Conservation (phyloP, 73 alveolate genomes). For the Urostyla sp. region DNA sequence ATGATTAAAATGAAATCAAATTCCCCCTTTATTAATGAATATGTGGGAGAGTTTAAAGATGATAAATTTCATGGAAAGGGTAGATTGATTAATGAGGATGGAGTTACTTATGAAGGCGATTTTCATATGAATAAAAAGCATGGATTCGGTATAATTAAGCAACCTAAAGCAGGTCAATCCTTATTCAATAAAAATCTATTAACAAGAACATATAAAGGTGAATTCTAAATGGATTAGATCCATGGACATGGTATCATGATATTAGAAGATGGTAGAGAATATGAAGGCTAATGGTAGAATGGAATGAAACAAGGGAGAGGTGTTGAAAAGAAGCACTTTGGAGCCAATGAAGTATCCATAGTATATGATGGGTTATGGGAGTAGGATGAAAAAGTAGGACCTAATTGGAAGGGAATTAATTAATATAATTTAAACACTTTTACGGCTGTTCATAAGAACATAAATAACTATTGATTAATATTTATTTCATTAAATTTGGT, state of each 20-base stretch:
- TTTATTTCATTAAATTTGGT: too few species aligned
- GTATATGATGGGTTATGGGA: conserved; percentile 22
- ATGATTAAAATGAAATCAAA: not conserved
- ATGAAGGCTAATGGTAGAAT: conserved; percentile 25
- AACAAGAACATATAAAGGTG: conserved; percentile 5
- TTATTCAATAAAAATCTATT: conserved; percentile 1
- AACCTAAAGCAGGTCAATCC: not conserved
- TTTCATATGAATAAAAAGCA: not conserved
- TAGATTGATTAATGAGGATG: not conserved
- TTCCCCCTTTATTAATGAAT: conserved; percentile 19
- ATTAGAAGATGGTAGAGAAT: conserved; percentile 14
- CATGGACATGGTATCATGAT: conserved; percentile 48
- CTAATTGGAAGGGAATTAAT: not conserved
- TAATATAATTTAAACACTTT: not conserved
- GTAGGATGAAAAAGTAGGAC: conserved; percentile 12
- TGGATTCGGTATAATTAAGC: conserved; percentile 14
- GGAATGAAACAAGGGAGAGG: conserved; percentile 34
- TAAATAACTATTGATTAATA: conserved; percentile 22
- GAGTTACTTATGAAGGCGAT: conserved; percentile 50
- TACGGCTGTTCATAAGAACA: not conserved
- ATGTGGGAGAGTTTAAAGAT: conserved; percentile 1
- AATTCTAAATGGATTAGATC: conserved; percentile 2
- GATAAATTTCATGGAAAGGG: conserved; percentile 27
- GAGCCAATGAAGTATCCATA: not conserved
- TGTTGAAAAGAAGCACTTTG: conserved; percentile 13